A percentile compares a stretch with the other conserved stretches of the same genome.
Conservation (phyloP, 805 yeast genomes). For the Metschnikowia corniflorae region DNA sequence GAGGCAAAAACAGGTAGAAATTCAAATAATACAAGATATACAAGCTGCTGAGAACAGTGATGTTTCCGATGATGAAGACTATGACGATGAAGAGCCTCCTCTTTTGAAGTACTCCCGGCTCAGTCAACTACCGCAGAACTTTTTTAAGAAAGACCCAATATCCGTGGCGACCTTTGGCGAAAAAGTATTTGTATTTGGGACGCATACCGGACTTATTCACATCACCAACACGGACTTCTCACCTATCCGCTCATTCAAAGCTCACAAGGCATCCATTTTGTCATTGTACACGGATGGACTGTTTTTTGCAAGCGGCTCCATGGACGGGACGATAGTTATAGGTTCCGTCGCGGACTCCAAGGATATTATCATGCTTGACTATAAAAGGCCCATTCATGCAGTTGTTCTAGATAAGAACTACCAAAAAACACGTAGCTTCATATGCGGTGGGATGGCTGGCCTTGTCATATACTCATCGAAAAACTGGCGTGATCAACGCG, state of each 20-base stretch:
- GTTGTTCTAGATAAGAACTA: constrained; percentile 78
- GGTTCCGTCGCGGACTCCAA: constrained; percentile 62
- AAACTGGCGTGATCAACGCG: constrained; percentile 84
- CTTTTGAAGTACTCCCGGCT: constrained; percentile 70
- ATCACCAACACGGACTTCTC: constrained; percentile 58
- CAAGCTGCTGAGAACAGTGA: not conserved
- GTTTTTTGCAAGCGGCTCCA: constrained; percentile 81
- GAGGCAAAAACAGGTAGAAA: too few relatives aligned
- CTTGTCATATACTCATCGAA: constrained; percentile 68
- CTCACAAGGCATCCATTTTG: constrained; percentile 81
- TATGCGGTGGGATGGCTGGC: constrained; percentile 90
- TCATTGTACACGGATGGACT: constrained; percentile 69
- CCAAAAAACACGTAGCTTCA: constrained; percentile 55
- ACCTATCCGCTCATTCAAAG: constrained; percentile 68
- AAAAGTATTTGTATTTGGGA: constrained; percentile 69
- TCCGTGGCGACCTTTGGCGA: constrained; percentile 66
- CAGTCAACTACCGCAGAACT: constrained; percentile 60
- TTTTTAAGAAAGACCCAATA: constrained; percentile 73
- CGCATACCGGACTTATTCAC: constrained; percentile 83
- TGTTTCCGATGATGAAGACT: constrained; percentile 4
- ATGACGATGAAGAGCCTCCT: constrained; percentile 52
- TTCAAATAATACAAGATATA: too few relatives aligned
- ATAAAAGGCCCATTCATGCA: constrained; percentile 83
- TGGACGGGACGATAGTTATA: constrained; percentile 89
- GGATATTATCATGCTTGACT: constrained; percentile 72